Conservation (phyloP, 176 grass and related monocot genomes). For the Zoysia pacifica region DNA sequence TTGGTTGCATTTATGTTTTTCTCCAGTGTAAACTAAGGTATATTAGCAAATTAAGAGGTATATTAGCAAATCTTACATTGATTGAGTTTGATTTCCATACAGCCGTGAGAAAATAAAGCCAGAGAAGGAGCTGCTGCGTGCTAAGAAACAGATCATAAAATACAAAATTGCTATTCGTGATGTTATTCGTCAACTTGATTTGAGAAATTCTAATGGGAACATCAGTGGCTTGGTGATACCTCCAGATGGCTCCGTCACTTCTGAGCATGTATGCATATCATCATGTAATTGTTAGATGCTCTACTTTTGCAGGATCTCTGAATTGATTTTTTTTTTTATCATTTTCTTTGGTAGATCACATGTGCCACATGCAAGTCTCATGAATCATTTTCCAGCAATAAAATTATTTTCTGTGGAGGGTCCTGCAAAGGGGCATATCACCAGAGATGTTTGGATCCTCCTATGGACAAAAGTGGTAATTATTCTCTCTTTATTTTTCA, state of each 20-base stretch:
- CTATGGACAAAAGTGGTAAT: conserved; percentile 59
- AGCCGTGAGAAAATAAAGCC: conserved; percentile 96
- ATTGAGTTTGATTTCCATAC: conserved; percentile 42
- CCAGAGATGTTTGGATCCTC: conserved; percentile 68
- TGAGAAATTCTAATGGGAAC: conserved; percentile 57
- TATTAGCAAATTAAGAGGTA: conserved; percentile 18
- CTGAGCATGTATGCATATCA: conserved; percentile 62
- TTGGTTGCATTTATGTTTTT: conserved; percentile 17
- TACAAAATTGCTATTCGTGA: conserved; percentile 90
- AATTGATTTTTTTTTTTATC: conserved; percentile 39
- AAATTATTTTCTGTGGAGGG: conserved; percentile 65
- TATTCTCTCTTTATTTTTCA: conserved; percentile 41
- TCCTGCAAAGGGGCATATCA: conserved; percentile 76
- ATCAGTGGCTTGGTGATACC: conserved; percentile 47
- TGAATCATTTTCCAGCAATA: conserved; percentile 61
- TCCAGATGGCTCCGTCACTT: conserved; percentile 48
- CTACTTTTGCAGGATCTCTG: conserved; percentile 22
- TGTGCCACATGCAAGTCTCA: conserved; percentile 73
- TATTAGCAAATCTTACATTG: conserved; percentile 7
- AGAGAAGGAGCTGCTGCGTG: conserved; percentile 94
- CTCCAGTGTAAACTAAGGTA: conserved; percentile 33
- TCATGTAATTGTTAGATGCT: conserved; percentile 19
- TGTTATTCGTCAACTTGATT: conserved; percentile 75
- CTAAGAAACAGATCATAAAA: conserved; percentile 89
- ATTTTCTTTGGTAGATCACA: conserved; percentile 51